These are phyloP conservation scores for Drechslerella coelobrocha DNA, from an alignment of 2,329 filamentous ascomycete genomes.

Conservation along the genomic window DNA sequence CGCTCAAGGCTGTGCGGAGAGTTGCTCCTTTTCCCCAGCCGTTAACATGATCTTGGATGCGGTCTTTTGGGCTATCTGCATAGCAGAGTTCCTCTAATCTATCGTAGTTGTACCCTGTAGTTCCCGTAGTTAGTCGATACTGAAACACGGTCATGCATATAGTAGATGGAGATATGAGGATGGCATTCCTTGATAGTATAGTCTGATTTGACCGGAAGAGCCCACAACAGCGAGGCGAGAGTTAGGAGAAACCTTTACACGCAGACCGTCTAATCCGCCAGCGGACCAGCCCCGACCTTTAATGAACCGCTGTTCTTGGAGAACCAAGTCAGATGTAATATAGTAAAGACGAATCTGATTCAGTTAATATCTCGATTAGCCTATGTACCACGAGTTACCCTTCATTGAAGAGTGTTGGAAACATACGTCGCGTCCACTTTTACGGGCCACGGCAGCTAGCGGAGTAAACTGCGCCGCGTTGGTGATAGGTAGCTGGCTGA, in stretches of 20 bases:
- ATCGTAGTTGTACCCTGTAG: neutral
- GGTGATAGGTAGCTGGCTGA: neutral
- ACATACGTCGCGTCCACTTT: constrained; percentile 7
- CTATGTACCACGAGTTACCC: neutral
- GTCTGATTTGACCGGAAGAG: constrained; percentile 6
- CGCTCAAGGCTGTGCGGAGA: neutral
- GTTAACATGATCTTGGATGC: neutral
- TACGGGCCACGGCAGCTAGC: constrained; percentile 6
- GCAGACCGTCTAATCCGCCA: neutral
- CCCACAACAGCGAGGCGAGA: constrained; percentile 4
- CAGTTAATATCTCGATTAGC: neutral
- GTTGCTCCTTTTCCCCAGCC: neutral
- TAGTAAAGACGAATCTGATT: constrained; percentile 14
- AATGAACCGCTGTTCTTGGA: constrained; percentile 6
- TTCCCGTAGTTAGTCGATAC: neutral
- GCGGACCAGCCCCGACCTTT: neutral
- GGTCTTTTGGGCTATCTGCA: neutral
- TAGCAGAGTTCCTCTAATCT: constrained; percentile 1
- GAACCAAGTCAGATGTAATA: neutral
- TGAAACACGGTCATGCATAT: neutral
- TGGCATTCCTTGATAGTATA: constrained; percentile 4
- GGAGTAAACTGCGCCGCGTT: constrained; percentile 12
- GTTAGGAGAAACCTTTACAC: neutral
- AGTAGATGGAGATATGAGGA: neutral
- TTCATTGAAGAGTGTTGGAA: neutral